Evolutionary conservation across 345 rosid genomes (phyloP).

Genomic region (Durio zibethinus): DNA sequence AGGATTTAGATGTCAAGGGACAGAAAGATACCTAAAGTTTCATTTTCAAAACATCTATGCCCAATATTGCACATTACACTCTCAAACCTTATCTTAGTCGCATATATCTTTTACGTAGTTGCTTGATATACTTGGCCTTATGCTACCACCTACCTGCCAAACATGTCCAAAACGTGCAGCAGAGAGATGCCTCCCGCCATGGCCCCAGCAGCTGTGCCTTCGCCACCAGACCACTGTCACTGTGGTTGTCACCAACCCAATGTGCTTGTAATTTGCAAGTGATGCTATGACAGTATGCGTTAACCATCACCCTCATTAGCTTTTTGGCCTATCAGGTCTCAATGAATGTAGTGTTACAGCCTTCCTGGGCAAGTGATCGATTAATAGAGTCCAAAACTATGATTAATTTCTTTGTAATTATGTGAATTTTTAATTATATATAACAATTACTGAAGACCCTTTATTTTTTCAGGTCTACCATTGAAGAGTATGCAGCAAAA

Average conservation of each 20-base stretch:
- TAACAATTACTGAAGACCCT: not conserved
- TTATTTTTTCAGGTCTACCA: conserved; percentile 33
- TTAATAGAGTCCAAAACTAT: not conserved
- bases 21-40: conserved; percentile 3
- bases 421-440: not conserved
- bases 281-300: not conserved
- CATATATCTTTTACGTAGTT: not conserved
- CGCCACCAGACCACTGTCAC: not conserved
- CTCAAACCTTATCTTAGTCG: conserved; percentile 7
- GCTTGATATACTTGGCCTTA: not conserved
- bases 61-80: not conserved
- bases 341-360: not conserved
- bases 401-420: not conserved
- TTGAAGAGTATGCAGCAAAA: conserved; percentile 34
- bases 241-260: not conserved
- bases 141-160: conserved; percentile 8
- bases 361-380: not conserved
- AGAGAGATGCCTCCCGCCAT: not conserved
- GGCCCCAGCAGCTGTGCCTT: not conserved
- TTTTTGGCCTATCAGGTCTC: not conserved
- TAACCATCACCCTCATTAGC: not conserved
- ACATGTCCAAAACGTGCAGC: not conserved
- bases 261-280: not conserved
- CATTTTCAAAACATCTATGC: conserved; percentile 1
- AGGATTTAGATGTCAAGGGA: not conserved